These are phyloP conservation scores for Pelargonium myrrhifolium DNA, from an alignment of 441 rosid genomes.

Conservation along the genomic window DNA sequence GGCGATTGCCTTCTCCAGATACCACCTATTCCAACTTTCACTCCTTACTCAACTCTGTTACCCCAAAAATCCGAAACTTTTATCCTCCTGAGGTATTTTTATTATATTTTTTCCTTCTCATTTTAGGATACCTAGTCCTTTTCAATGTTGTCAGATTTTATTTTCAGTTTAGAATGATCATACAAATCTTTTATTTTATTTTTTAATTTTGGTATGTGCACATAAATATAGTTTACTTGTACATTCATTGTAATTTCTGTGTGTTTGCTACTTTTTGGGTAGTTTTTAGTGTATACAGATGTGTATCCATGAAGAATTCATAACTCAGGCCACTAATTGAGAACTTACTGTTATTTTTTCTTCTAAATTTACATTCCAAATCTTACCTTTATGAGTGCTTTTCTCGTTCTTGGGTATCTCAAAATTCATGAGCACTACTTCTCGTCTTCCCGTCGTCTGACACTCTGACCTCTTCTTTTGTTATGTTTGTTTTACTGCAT, in stretches of 20 bases:
- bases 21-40: slow-evolving; percentile 3
- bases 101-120: not conserved
- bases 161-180: not conserved
- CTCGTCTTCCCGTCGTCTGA: not conserved
- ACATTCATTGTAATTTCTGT: not conserved
- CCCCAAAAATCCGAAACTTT: not conserved
- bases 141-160: not conserved
- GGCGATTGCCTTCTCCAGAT: slow-evolving; percentile 1
- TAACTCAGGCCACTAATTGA: not conserved
- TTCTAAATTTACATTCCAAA: not conserved
- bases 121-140: not conserved
- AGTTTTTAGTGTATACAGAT: not conserved
- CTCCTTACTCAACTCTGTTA: not conserved
- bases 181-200: not conserved
- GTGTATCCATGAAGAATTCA: not conserved
- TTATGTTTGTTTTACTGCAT: not conserved
- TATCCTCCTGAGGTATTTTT: not conserved
- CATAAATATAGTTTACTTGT: not conserved
- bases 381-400: too few species aligned
- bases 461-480: not conserved
- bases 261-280: not conserved
- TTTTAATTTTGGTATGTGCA: not conserved
- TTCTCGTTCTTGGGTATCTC: too few species aligned
- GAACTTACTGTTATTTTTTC: not conserved
- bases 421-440: not conserved